These are phyloP conservation scores for Rhizopus microsporus DNA, from an alignment of 371 early-diverging fungal genomes.

Conservation along the genomic window DNA sequence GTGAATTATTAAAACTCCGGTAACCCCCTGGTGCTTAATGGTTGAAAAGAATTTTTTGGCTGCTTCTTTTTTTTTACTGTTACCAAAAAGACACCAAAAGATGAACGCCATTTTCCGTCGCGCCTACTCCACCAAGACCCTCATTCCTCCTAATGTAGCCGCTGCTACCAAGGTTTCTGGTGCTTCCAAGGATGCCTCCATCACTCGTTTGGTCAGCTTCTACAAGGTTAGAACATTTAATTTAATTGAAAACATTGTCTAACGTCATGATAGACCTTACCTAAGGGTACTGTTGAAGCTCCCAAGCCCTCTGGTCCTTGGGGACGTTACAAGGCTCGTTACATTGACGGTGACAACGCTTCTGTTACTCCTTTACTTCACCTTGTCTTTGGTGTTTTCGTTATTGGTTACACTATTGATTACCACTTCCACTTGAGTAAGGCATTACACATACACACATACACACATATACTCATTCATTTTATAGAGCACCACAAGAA, in stretches of 20 bases:
- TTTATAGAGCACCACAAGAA: slow-evolving; percentile 70
- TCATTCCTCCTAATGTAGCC: slow-evolving; percentile 60
- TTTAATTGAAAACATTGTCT: not conserved
- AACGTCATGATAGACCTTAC: slow-evolving; percentile 37
- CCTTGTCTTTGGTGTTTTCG: slow-evolving; percentile 56
- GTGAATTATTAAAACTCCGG: not conserved
- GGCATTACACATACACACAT: slow-evolving; percentile 7
- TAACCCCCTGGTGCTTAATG: slow-evolving; percentile 13
- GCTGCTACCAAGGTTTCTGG: slow-evolving; percentile 48
- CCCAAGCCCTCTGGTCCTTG: slow-evolving; percentile 51
- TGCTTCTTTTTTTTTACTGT: slow-evolving; percentile 6
- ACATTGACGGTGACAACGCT: slow-evolving; percentile 69
- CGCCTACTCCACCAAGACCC: slow-evolving; percentile 55
- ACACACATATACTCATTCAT: slow-evolving; percentile 1
- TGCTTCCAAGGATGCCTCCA: slow-evolving; percentile 46
- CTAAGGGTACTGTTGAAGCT: slow-evolving; percentile 49
- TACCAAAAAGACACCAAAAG: slow-evolving; percentile 1
- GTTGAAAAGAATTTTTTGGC: slow-evolving; percentile 9
- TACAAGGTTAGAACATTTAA: slow-evolving; percentile 44
- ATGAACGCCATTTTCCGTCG: slow-evolving; percentile 58
- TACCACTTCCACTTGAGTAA: slow-evolving; percentile 75
- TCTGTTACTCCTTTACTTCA: slow-evolving; percentile 60
- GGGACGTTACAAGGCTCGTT: slow-evolving; percentile 62
- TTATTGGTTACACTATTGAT: slow-evolving; percentile 61
- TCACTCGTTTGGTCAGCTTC: slow-evolving; percentile 49